Evolutionary conservation across 257 asterid genomes (phyloP).

Genomic region (Salvia hispanica): DNA sequence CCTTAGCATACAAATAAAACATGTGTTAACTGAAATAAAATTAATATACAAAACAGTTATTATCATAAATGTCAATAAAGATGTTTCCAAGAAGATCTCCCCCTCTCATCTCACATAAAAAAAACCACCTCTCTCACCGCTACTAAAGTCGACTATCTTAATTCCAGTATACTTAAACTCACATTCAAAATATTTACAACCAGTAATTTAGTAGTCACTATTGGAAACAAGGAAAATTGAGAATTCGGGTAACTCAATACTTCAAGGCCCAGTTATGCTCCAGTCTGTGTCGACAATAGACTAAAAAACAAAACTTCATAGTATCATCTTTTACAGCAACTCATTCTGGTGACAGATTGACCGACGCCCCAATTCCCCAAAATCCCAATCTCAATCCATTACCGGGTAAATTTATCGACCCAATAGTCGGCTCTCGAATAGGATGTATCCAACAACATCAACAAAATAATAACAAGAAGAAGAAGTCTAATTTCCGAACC

Average conservation of each 20-base stretch:
- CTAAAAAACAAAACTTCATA: background rate
- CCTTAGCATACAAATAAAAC: background rate
- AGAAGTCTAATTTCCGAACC: background rate
- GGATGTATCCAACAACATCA: background rate
- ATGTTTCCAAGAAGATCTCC: background rate
- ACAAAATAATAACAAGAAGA: background rate
- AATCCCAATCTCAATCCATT: background rate
- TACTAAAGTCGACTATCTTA: background rate
- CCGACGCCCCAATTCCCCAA: background rate
- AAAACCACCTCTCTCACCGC: background rate
- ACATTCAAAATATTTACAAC: background rate
- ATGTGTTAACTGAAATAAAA: background rate
- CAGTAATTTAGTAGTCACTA: background rate
- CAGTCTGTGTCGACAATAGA: background rate
- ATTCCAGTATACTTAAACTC: conserved; percentile 1
- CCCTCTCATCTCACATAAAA: background rate
- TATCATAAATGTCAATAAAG: background rate
- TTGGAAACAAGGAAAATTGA: background rate
- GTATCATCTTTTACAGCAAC: background rate
- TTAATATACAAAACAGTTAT: background rate
- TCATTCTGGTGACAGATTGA: background rate
- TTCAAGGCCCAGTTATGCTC: background rate
- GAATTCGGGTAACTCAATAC: background rate
- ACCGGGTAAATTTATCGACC: background rate
- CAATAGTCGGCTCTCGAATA: background rate